Percentiles rank a stretch among this genome's conserved stretches.
Conservation (phyloP, 495 filamentous ascomycete genomes). For the Podospora pseudopauciseta region DNA sequence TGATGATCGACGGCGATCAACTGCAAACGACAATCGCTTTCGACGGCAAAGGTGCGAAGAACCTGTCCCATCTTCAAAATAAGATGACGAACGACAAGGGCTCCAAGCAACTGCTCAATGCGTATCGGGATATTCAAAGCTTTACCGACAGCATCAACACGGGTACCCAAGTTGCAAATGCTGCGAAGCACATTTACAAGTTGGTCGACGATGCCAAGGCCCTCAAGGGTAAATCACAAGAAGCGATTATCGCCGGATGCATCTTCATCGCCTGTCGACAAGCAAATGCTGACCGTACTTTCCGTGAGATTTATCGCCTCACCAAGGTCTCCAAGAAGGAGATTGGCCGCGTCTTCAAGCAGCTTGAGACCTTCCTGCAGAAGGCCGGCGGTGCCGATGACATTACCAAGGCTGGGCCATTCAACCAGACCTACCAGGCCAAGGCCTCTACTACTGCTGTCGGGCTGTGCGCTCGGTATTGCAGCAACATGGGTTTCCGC, state of each 20-base stretch:
- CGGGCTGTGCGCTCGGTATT: slow-evolving; percentile 85
- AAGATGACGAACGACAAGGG: slow-evolving; percentile 79
- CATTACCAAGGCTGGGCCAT: slow-evolving; percentile 30
- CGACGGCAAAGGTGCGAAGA: slow-evolving; percentile 66
- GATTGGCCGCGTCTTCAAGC: slow-evolving; percentile 93
- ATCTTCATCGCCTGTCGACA: slow-evolving; percentile 97
- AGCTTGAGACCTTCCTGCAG: slow-evolving; percentile 79
- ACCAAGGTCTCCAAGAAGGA: slow-evolving; percentile 96
- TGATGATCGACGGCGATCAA: slow-evolving; percentile 84
- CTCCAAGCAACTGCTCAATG: slow-evolving; percentile 73
- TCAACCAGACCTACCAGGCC: slow-evolving; percentile 60
- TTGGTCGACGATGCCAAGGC: slow-evolving; percentile 84
- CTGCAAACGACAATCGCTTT: slow-evolving; percentile 85
- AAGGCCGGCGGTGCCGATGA: slow-evolving; percentile 42
- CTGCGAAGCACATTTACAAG: slow-evolving; percentile 92
- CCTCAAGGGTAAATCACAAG: slow-evolving; percentile 92
- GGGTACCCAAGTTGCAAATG: slow-evolving; percentile 72
- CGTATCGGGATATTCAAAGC: slow-evolving; percentile 85
- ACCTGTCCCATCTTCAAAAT: slow-evolving; percentile 81
- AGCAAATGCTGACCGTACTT: slow-evolving; percentile 78
- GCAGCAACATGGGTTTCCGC: slow-evolving; percentile 66
- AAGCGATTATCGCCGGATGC: slow-evolving; percentile 90
- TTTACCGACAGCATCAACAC: slow-evolving; percentile 83
- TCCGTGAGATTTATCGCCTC: slow-evolving; percentile 84
- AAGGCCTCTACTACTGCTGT: slow-evolving; percentile 77